Conservation (phyloP, 164 flowering plant genomes). For the Pachysandra terminalis region DNA sequence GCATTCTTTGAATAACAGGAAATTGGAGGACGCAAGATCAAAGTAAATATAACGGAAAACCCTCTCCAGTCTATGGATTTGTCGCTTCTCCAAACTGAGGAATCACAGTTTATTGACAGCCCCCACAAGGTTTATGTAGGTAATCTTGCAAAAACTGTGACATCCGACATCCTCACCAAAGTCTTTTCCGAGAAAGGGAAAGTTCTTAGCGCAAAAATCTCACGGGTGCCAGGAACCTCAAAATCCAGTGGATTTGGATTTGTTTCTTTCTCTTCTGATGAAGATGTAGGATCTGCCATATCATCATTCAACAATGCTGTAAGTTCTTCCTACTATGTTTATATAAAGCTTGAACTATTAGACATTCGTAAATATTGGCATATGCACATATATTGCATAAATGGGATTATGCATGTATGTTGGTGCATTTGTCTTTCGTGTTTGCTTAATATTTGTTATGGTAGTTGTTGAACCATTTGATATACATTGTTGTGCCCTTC, state of each 20-base stretch:
- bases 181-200: constrained; percentile 82
- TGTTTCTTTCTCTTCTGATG: constrained; percentile 85
- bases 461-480: too few species aligned
- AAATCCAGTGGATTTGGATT: constrained; percentile 88
- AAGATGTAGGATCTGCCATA: constrained; percentile 86
- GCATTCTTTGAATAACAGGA: constrained; percentile 37
- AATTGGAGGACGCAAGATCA: constrained; percentile 84
- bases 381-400: background rate
- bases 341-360: background rate
- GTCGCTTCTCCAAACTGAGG: constrained; percentile 66
- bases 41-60: constrained; percentile 86
- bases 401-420: background rate
- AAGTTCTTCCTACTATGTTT: constrained; percentile 26
- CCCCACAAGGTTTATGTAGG: constrained; percentile 95
- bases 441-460: too few species aligned
- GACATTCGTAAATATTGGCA: background rate
- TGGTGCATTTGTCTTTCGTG: too few species aligned
- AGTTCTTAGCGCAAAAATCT: constrained; percentile 81
- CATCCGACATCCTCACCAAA: constrained; percentile 55
- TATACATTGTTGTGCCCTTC: too few species aligned
- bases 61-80: constrained; percentile 45
- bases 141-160: constrained; percentile 88
- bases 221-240: constrained; percentile 83
- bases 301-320: constrained; percentile 71
- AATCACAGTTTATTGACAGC: constrained; percentile 74